Percentiles rank a stretch among this genome's conserved stretches.
These are phyloP conservation scores for Purpureocillium lavendulum DNA, from an alignment of 2,329 filamentous ascomycete genomes.

Conservation along the genomic window DNA sequence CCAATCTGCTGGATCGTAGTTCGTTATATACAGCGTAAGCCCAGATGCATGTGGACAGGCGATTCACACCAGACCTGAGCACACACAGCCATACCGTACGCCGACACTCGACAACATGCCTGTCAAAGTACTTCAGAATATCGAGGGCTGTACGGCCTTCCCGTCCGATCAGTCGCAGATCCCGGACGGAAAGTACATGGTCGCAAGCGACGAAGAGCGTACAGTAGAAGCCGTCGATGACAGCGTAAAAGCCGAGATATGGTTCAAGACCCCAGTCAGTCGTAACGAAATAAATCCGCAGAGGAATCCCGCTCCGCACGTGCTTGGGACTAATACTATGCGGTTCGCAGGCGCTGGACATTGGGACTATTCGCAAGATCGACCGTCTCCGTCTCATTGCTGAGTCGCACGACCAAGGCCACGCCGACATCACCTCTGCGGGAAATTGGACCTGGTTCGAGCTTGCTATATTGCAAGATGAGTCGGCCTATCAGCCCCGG, in stretches of 20 bases:
- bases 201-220: neutral
- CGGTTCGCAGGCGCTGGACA: neutral
- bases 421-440: neutral
- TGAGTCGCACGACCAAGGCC: conserved; percentile 8
- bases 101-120: no score
- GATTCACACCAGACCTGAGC: no score
- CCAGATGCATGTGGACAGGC: no score
- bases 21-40: no score
- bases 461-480: conserved; percentile 3
- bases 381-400: conserved; percentile 7
- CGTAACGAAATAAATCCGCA: no score
- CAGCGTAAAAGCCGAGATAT: neutral
- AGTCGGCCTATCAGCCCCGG: neutral
- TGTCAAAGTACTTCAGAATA: neutral
- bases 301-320: no score
- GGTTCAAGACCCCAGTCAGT: neutral
- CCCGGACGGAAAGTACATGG: neutral
- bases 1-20: no score
- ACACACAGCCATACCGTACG: no score
- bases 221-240: neutral
- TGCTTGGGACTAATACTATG: no score
- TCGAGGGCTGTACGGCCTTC: neutral
- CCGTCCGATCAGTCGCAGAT: neutral
- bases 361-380: neutral
- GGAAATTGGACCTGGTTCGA: conserved; percentile 11